Evolutionary conservation across 352 stramenopile genomes (phyloP), one percentile per base, ranked within the genome.

Genomic region (Globisporangium cystogenes): DNA sequence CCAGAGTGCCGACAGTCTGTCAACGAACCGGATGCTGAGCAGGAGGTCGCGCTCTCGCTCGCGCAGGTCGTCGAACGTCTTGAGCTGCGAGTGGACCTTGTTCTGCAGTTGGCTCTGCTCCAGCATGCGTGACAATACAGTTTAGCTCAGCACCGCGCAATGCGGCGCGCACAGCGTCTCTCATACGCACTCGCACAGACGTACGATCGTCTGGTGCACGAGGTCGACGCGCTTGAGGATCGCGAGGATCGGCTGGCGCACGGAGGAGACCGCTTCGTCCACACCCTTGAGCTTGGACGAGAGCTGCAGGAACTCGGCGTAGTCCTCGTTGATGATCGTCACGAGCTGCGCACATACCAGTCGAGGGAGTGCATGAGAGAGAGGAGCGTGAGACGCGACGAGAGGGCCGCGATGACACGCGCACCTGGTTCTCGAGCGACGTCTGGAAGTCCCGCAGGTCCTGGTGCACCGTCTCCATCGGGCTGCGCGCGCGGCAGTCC

Each of bases 251-350:
- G 85, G 82, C 41, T 66, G 60, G 27, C 81, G 79, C 33, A 95
- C 76, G 12, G 81, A 90, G 11, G 80, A 86, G 18, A 93, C 83
- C 21, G 85, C 82, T 54, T 90, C 85, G 49, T 95, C 84, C 27
- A 95, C 82, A 21, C 81, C 85, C 57, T 92, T 91, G 27, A 95
- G 72, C 62, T 84, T 87, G 44, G 82, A 87, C 39, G 85, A 95
- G 45, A 95, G 76, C 69, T 95, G 85, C 40, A 95, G 67, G 53
- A 95, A 95, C 69, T 95, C 85, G 45, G 81, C 72, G 55, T 95
- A 95, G 65, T 95, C 85, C 37, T 92, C 72, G 52, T 95, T 91
- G 68, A 95, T 95, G 61, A 95, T 93, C 40, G 81, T 74, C 15
- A 95, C 85, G 29, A 95, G 72, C 69, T 87, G 52, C 11, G 23